phyloP scores from a whole-genome alignment of 768 basidiomycete genomes.

The Pulveroboletus sp. region DNA sequence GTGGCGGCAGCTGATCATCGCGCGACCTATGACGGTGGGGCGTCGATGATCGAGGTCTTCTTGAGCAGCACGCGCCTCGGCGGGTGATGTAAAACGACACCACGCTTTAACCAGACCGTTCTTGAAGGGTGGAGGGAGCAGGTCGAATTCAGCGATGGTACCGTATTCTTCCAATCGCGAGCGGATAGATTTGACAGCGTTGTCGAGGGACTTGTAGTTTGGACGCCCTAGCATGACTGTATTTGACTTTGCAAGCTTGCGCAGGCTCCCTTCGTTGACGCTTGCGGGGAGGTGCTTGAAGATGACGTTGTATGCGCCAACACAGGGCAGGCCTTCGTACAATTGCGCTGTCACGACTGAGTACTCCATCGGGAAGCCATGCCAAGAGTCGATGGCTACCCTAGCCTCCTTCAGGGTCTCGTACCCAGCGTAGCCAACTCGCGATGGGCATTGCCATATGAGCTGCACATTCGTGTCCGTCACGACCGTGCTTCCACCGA shows the following conservation, averaged over 20 bases:
- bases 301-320: slow-evolving; percentile 58
- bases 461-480: slow-evolving; percentile 55
- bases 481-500: slow-evolving; percentile 36
- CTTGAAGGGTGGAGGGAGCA: slow-evolving; percentile 48
- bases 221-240: slow-evolving; percentile 51
- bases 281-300: slow-evolving; percentile 52
- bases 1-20: slow-evolving; percentile 48
- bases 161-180: slow-evolving; percentile 38
- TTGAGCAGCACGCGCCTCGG: slow-evolving; percentile 51
- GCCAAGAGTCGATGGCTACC: slow-evolving; percentile 44
- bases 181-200: slow-evolving; percentile 37
- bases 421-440: slow-evolving; percentile 63
- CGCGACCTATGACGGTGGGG: slow-evolving; percentile 44
- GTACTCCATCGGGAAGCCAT: slow-evolving; percentile 35
- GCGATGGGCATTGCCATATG: slow-evolving; percentile 55
- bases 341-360: slow-evolving; percentile 43
- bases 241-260: slow-evolving; percentile 43
- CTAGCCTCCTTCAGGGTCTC: slow-evolving; percentile 44
- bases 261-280: slow-evolving; percentile 38
- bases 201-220: slow-evolving; percentile 38
- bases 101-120: slow-evolving; percentile 49
- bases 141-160: slow-evolving; percentile 39
- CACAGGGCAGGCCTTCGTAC: slow-evolving; percentile 55
- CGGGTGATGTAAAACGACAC: slow-evolving; percentile 50
- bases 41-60: slow-evolving; percentile 43